A percentile compares a stretch with the other conserved stretches of the same genome.
These are phyloP conservation scores for Termitomyces sp. DNA, from an alignment of 768 basidiomycete genomes.

Conservation along the genomic window DNA sequence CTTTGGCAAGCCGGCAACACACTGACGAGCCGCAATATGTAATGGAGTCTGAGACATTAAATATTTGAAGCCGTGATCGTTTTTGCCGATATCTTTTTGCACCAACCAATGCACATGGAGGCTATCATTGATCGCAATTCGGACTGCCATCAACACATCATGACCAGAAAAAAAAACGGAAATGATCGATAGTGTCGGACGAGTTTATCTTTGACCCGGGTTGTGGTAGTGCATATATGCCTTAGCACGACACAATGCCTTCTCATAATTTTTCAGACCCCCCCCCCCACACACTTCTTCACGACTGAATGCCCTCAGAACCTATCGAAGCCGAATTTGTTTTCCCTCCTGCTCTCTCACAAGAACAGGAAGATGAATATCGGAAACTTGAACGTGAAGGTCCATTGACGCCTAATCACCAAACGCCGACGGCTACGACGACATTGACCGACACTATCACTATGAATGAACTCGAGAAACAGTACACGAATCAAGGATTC, in stretches of 20 bases:
- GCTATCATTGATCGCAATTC: no score
- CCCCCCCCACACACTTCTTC: not conserved
- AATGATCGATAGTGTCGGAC: conserved; percentile 2
- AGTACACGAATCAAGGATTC: conserved; percentile 6
- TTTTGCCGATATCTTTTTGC: no score
- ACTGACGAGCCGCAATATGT: no score
- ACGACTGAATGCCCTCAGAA: conserved; percentile 10
- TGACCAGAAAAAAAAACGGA: not conserved
- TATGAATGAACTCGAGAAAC: conserved; percentile 10
- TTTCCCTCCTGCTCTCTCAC: conserved; percentile 12
- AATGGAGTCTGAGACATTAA: no score
- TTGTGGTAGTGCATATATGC: not conserved
- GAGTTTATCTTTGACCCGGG: not conserved
- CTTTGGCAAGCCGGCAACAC: no score
- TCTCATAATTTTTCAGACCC: not conserved
- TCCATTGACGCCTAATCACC: not conserved
- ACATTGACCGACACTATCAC: conserved; percentile 6
- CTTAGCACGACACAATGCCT: not conserved
- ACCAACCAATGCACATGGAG: no score
- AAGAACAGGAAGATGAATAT: conserved; percentile 10
- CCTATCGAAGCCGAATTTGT: conserved; percentile 12
- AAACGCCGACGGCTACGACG: not conserved
- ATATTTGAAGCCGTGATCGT: no score
- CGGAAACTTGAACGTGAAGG: conserved; percentile 11
- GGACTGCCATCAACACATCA: no score